A percentile compares a stretch with the other conserved stretches of the same genome.
phyloP scores from a whole-genome alignment of 441 rosid genomes.

The Pelargonium myrrhifolium region DNA sequence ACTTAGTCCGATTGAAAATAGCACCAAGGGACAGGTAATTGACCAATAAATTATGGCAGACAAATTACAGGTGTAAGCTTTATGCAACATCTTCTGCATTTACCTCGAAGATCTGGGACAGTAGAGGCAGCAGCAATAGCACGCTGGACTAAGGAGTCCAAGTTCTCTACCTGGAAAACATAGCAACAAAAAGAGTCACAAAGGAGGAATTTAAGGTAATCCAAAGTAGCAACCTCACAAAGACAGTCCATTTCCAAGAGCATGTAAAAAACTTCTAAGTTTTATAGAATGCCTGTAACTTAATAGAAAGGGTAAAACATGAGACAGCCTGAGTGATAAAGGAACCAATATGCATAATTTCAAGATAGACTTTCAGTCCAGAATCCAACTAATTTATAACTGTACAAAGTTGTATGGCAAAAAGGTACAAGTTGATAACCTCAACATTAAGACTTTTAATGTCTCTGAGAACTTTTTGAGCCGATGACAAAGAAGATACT shows the following conservation, averaged over 20 bases:
- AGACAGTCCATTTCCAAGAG: not conserved
- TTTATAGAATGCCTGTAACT: not conserved
- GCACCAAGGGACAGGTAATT: slow-evolving; percentile 5
- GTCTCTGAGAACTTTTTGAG: slow-evolving; percentile 47
- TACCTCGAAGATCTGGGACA: slow-evolving; percentile 74
- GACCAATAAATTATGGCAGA: not conserved
- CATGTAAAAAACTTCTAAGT: not conserved
- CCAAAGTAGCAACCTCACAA: not conserved
- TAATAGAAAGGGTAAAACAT: not conserved
- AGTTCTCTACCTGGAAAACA: slow-evolving; percentile 53
- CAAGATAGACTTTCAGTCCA: not conserved
- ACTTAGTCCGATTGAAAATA: not conserved
- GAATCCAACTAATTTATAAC: not conserved
- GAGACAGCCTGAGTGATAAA: not conserved
- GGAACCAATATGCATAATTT: not conserved
- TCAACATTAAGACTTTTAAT: slow-evolving; percentile 46
- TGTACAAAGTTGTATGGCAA: slow-evolving; percentile 6
- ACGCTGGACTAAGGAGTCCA: slow-evolving; percentile 74
- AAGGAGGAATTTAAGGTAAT: not conserved
- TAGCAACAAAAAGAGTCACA: not conserved
- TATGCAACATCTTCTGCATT: slow-evolving; percentile 15
- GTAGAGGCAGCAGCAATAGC: slow-evolving; percentile 65
- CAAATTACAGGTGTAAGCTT: slow-evolving; percentile 12
- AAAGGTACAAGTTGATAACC: slow-evolving; percentile 31
- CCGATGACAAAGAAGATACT: slow-evolving; percentile 54